Evolutionary conservation across 192 early-diverging fungal species (phyloP), one percentile per base, ranked within the genome.

Genomic region (Backusella westeae): DNA sequence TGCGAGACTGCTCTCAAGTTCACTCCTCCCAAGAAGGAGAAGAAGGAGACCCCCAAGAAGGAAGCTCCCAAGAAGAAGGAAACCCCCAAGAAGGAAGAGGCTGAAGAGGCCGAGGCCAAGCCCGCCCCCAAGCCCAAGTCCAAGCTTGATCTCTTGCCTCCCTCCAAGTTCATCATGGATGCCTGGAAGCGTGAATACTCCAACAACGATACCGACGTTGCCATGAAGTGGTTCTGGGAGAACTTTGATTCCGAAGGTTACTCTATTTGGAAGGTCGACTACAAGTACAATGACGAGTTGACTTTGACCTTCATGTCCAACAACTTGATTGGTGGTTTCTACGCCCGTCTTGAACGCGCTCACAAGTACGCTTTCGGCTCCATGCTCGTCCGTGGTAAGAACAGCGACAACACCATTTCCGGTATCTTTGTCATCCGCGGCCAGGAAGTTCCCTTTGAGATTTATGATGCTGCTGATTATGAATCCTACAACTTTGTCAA

Each of bases 161-260:
- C 91, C 71, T 91, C 94, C 77, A 79, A 85, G 72, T 93, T 98
- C 85, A 83, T 88, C 79, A 80, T 98, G 67, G 96, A 98, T 74
- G 92, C 93, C 75, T 98, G 96, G 96, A 98, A 98, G 89, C 93
- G 96, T 72, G 91, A 94, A 86, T 98, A 98, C 91, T 97, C 96
- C 69, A 98, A 98, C 92, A 96, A 96, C 85, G 91, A 96, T 71
- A 95, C 95, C 79, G 92, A 93, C 63, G 89, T 85, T 46, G 95
- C 96, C 77, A 86, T 93, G 82, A 87, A 96, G 83, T 98, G 94
- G 94, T 94, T 98, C 85, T 98, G 96, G 96, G 85, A 94, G 86
- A 84, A 97, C 85, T 92, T 82, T 80, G 96, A 98, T 81, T 75
- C 93, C 49, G 83, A 92, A 46, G 96, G 95, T 78, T 98, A 89